These are phyloP conservation scores for Oropetium thomaeum DNA, from an alignment of 176 grass and related monocot species.

Conservation along the genomic window DNA sequence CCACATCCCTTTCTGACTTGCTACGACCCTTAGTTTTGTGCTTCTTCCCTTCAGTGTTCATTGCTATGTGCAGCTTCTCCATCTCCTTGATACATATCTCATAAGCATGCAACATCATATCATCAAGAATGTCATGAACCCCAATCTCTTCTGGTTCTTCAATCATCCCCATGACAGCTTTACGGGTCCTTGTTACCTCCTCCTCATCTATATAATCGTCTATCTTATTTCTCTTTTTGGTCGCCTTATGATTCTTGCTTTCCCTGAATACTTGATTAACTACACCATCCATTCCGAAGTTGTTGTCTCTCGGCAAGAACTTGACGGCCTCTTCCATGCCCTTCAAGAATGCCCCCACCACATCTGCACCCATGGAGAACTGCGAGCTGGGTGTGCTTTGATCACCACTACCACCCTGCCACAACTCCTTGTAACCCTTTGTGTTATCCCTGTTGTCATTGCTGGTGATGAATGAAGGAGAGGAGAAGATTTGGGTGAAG, in stretches of 20 bases:
- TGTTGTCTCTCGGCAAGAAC: slow-evolving; percentile 47
- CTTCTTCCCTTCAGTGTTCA: background rate
- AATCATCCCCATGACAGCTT: slow-evolving; percentile 4
- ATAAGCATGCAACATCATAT: slow-evolving; percentile 16
- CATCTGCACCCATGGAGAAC: slow-evolving; percentile 21
- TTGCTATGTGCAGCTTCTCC: slow-evolving; percentile 2
- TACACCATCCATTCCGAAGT: background rate
- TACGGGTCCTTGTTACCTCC: slow-evolving; percentile 38
- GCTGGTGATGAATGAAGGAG: background rate
- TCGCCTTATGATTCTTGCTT: background rate
- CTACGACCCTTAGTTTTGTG: background rate
- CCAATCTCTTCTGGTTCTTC: slow-evolving; percentile 21
- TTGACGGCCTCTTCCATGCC: slow-evolving; percentile 47
- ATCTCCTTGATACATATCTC: slow-evolving; percentile 4
- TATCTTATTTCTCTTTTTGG: slow-evolving; percentile 29
- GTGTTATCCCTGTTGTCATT: background rate
- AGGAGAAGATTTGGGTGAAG: slow-evolving; percentile 31
- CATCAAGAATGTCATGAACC: slow-evolving; percentile 40
- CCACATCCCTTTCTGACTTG: background rate
- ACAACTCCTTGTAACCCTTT: background rate
- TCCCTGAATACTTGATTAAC: background rate
- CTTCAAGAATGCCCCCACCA: slow-evolving; percentile 14
- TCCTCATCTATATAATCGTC: slow-evolving; percentile 17
- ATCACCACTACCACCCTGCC: slow-evolving; percentile 19
- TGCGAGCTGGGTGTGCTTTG: background rate